These are phyloP conservation scores for Yamadazyma tumulicola DNA, from an alignment of 805 yeast genomes.

Conservation along the genomic window DNA sequence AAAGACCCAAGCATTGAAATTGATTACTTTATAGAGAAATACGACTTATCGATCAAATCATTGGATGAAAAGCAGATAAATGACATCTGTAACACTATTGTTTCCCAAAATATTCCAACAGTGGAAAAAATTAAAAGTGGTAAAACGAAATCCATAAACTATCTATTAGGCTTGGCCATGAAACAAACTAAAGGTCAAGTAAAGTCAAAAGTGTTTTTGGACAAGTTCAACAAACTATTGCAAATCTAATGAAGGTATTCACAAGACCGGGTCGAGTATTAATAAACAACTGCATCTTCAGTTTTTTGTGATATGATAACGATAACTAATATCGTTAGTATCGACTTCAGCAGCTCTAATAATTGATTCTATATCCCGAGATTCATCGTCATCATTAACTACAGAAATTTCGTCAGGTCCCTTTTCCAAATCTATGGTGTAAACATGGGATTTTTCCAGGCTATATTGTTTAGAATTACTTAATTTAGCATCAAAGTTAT, in stretches of 20 bases:
- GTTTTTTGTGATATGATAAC: slow-evolving; percentile 5
- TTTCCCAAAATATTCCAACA: slow-evolving; percentile 47
- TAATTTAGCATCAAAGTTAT: slow-evolving; percentile 1
- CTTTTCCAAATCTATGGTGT: slow-evolving; percentile 11
- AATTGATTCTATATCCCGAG: slow-evolving; percentile 10
- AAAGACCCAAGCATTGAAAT: slow-evolving; percentile 41
- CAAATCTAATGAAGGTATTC: slow-evolving; percentile 6
- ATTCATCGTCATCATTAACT: slow-evolving; percentile 6
- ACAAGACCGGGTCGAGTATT: no score
- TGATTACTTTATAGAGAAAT: slow-evolving; percentile 48
- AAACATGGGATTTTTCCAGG: slow-evolving; percentile 1
- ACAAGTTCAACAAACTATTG: slow-evolving; percentile 20
- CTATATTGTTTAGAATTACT: background rate
- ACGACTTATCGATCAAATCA: slow-evolving; percentile 40
- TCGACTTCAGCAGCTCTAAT: slow-evolving; percentile 4
- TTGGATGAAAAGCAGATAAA: slow-evolving; percentile 27
- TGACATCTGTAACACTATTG: slow-evolving; percentile 44
- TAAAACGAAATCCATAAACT: slow-evolving; percentile 61
- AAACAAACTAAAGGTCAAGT: slow-evolving; percentile 66
- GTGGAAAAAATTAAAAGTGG: slow-evolving; percentile 56
- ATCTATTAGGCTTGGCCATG: slow-evolving; percentile 83
- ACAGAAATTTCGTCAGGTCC: no score
- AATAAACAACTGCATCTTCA: background rate
- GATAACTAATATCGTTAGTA: slow-evolving; percentile 6
- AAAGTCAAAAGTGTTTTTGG: slow-evolving; percentile 27